These are phyloP conservation scores for Scortechinia acanthostroma DNA, from an alignment of 2,329 filamentous ascomycete species.

Conservation along the genomic window DNA sequence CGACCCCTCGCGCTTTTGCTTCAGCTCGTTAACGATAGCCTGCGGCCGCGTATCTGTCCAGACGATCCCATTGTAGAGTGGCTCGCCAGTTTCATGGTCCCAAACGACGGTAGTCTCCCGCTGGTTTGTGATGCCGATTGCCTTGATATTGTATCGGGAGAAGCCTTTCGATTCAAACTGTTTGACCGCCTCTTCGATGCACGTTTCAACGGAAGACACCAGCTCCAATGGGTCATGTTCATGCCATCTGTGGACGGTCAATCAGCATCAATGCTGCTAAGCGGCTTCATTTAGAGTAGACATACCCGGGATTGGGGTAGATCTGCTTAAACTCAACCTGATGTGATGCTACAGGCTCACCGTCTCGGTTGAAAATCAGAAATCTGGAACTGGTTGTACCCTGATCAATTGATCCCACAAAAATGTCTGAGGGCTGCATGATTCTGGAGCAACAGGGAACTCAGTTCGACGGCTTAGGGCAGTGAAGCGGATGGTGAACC, in stretches of 20 bases:
- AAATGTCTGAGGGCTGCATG: slow-evolving; percentile 16
- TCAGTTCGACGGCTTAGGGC: too few relatives aligned
- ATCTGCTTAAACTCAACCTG: slow-evolving; percentile 82
- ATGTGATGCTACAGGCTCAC: slow-evolving; percentile 73
- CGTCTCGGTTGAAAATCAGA: slow-evolving; percentile 77
- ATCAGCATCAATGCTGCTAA: slow-evolving; percentile 6
- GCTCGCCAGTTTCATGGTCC: slow-evolving; percentile 74
- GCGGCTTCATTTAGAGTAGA: slow-evolving; percentile 10
- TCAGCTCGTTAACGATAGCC: slow-evolving; percentile 68
- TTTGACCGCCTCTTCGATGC: slow-evolving; percentile 70
- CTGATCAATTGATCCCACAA: slow-evolving; percentile 74
- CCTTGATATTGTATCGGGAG: slow-evolving; percentile 60
- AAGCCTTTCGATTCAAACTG: slow-evolving; percentile 65
- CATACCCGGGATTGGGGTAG: slow-evolving; percentile 78
- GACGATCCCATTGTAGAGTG: slow-evolving; percentile 77
- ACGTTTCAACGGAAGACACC: slow-evolving; percentile 67
- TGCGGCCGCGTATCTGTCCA: slow-evolving; percentile 83
- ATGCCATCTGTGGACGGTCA: slow-evolving; percentile 60
- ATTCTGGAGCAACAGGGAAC: too few relatives aligned
- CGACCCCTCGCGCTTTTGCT: slow-evolving; percentile 59
- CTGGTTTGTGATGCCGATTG: slow-evolving; percentile 83
- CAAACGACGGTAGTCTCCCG: slow-evolving; percentile 82
- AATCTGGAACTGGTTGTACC: slow-evolving; percentile 86
- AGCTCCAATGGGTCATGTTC: slow-evolving; percentile 80
- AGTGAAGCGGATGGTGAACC: too few relatives aligned